phyloP scores from a whole-genome alignment of 345 rosid genomes.

The Ailanthus altissimus region DNA sequence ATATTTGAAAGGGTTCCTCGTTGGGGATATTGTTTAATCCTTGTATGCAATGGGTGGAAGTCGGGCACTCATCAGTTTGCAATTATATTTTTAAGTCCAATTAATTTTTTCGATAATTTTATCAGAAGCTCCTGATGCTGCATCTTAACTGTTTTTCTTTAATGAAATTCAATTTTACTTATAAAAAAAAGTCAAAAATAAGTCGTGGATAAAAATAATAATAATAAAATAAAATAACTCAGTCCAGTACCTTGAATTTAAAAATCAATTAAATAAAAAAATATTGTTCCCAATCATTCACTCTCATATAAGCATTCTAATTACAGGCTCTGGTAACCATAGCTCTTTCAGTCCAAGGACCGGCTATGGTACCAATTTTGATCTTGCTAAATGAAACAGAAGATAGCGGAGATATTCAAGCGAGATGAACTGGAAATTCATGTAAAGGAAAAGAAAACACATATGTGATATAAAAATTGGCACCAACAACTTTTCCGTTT shows the following conservation, averaged over 20 bases:
- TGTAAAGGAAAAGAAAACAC: neutral
- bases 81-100: too few relatives aligned
- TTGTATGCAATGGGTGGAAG: too few relatives aligned
- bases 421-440: slow-evolving; percentile 13
- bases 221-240: neutral
- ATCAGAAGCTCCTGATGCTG: too few relatives aligned
- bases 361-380: neutral
- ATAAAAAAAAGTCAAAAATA: too few relatives aligned
- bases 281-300: neutral
- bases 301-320: slow-evolving; percentile 16
- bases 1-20: too few relatives aligned
- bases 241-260: neutral
- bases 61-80: too few relatives aligned
- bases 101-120: too few relatives aligned
- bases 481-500: slow-evolving; percentile 4
- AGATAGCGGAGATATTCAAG: slow-evolving; percentile 3
- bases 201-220: neutral
- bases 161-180: too few relatives aligned
- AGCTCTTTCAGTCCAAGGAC: neutral
- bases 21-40: too few relatives aligned
- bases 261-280: slow-evolving; percentile 4
- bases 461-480: slow-evolving; percentile 9
- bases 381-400: neutral
- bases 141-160: too few relatives aligned
- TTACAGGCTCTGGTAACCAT: slow-evolving; percentile 1